Evolutionary conservation across 2,329 filamentous ascomycete species (phyloP), one percentile per base, ranked within the genome.

Genomic region (Calonectria hawksworthii): DNA sequence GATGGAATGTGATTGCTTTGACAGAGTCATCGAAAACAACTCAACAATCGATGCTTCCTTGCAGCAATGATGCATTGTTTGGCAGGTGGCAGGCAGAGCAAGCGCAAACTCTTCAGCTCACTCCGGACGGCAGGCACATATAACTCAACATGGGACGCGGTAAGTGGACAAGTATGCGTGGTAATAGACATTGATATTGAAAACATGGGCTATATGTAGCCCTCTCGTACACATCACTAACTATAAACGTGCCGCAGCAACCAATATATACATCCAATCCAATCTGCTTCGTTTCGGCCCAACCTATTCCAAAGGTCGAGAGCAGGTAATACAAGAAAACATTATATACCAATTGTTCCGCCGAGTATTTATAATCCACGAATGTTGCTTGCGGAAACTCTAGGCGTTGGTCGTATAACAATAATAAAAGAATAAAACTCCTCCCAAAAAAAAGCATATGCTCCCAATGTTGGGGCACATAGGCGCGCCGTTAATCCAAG

Each of bases 271-370:
- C 69, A 75, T 73, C 54, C 75, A 74, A 75, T 63, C 74, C 63
- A 44, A 18, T 36, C 44, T 50, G 26, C 56, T 9, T 74, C 38
- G 26, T n/a, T 34, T 52, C 41, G 18, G 28, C 26, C 54, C 52
- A 41, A 47, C 47, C 41, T 64, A 65, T 71, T 50, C 59, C 66
- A 78, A 73, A 73, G 74, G 61, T 61, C 6, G 36, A 36, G 74
- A 75, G 74, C 69, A 74, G 74, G 70, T 78, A 76, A 70, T 77
- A 80, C 74, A 77, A 82, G 74, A 63, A 63, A 63, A 80, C 79
- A 83, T 82, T 82, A 82, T 80, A 74, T 77, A 81, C 77, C 74
- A 75, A 75, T 72, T 73, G 72, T 70, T 69, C 34, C 67, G 64
- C 68, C 68, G 67, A 47, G 61, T 52, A 70, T 73, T 47, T 74